A percentile compares a stretch with the other conserved stretches of the same genome.
These are phyloP conservation scores for Yamadazyma taylorii DNA, from an alignment of 1,139 yeast species.

Conservation along the genomic window DNA sequence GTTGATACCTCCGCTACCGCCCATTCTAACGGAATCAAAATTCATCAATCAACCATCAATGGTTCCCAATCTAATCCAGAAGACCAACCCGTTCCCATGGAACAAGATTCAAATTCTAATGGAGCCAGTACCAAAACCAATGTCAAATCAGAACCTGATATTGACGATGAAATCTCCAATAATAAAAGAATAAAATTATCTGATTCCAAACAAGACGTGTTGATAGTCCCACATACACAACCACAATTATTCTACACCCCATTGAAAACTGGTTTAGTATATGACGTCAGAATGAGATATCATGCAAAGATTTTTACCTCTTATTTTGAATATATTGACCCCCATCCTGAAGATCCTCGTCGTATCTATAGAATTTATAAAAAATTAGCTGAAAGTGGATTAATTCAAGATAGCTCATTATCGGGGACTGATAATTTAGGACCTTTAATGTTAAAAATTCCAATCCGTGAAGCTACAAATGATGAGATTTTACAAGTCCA, in stretches of 20 bases:
- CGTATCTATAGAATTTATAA: constrained; percentile 92
- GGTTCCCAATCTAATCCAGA: too few species aligned
- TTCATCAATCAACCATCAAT: too few species aligned
- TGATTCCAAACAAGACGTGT: constrained; percentile 1
- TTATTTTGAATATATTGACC: constrained; percentile 91
- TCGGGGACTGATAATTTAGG: constrained; percentile 84
- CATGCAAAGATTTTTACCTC: constrained; percentile 94
- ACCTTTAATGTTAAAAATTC: constrained; percentile 84
- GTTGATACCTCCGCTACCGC: too few species aligned
- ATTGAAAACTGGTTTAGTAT: constrained; percentile 88
- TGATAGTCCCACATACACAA: constrained; percentile 49
- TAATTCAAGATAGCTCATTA: constrained; percentile 76
- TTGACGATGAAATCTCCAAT: not conserved
- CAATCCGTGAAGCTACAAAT: constrained; percentile 82
- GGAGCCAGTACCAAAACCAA: too few species aligned
- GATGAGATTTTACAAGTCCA: constrained; percentile 90
- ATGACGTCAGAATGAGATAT: constrained; percentile 96
- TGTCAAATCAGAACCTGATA: constrained; percentile 1
- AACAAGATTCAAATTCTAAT: too few species aligned
- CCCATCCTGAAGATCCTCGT: constrained; percentile 99
- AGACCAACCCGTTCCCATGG: too few species aligned
- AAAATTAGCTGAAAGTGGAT: constrained; percentile 89
- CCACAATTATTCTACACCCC: constrained; percentile 67
- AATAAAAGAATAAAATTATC: constrained; percentile 1
- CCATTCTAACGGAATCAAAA: too few species aligned